A percentile compares a stretch with the other conserved stretches of the same genome.
phyloP scores from a whole-genome alignment of 1,139 yeast genomes.

The Eremothecium gossypii region DNA sequence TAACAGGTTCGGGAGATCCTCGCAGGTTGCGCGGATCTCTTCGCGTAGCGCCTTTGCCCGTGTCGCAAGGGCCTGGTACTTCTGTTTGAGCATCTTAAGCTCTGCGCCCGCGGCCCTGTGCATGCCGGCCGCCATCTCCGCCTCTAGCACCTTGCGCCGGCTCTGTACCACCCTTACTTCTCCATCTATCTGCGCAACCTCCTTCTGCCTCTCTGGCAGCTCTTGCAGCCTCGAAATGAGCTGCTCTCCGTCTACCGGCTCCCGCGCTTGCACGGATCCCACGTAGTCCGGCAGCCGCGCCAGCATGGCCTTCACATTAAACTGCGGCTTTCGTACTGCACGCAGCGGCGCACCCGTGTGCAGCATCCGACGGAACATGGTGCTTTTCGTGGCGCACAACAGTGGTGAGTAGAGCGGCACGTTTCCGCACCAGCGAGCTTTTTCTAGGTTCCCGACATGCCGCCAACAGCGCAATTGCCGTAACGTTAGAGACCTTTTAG shows the following conservation, averaged over 20 bases:
- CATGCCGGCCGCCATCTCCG: constrained; percentile 14
- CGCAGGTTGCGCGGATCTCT: constrained; percentile 31
- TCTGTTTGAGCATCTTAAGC: constrained; percentile 19
- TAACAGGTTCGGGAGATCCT: constrained; percentile 60
- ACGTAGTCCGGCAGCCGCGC: constrained; percentile 34
- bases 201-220: constrained; percentile 24
- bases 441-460: not conserved
- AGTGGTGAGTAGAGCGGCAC: too few species aligned
- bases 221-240: constrained; percentile 30
- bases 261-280: constrained; percentile 42
- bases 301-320: constrained; percentile 42
- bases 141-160: constrained; percentile 26
- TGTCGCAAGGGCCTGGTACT: constrained; percentile 12
- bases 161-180: constrained; percentile 25
- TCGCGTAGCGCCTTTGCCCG: constrained; percentile 32
- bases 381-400: too few species aligned
- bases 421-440: too few species aligned
- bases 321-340: constrained; percentile 34
- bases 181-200: constrained; percentile 16
- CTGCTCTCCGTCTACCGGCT: constrained; percentile 27
- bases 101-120: not conserved
- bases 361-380: constrained; percentile 5
- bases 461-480: not conserved
- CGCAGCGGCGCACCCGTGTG: constrained; percentile 4
- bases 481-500: constrained; percentile 1